These are phyloP conservation scores for Pythium rishiriense DNA, from an alignment of 352 stramenopile genomes.

Conservation along the genomic window DNA sequence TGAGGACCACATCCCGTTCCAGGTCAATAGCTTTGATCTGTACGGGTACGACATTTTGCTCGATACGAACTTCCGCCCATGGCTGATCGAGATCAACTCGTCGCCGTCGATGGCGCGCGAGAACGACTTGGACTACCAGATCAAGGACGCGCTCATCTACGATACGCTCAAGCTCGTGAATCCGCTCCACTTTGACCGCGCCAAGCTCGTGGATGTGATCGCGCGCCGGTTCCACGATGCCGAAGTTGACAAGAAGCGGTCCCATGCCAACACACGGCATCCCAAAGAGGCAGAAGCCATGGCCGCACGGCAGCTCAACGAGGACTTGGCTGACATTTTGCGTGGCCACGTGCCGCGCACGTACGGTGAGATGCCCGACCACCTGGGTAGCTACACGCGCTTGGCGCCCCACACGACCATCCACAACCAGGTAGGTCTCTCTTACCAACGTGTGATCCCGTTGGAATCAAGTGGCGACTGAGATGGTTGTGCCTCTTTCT, in stretches of 20 bases:
- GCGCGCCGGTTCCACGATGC: constrained; percentile 56
- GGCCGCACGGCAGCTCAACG: constrained; percentile 50
- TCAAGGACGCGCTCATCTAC: constrained; percentile 90
- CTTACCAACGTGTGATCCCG: no score
- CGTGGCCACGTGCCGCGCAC: constrained; percentile 43
- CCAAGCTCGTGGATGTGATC: constrained; percentile 65
- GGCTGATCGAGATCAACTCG: constrained; percentile 96
- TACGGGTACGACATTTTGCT: constrained; percentile 96
- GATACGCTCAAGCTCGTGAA: constrained; percentile 89
- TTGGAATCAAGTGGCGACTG: no score
- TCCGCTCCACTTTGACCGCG: constrained; percentile 79
- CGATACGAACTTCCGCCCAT: constrained; percentile 87
- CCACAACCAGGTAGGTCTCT: constrained; percentile 56
- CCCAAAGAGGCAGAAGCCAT: constrained; percentile 56
- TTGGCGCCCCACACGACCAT: constrained; percentile 62
- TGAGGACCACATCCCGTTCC: constrained; percentile 89
- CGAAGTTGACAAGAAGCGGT: constrained; percentile 55
- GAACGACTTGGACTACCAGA: constrained; percentile 79
- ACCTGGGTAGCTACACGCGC: constrained; percentile 62
- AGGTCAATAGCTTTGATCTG: constrained; percentile 93
- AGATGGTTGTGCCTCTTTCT: no score
- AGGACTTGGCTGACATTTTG: constrained; percentile 73
- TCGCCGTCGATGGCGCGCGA: constrained; percentile 91
- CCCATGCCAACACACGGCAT: constrained; percentile 54
- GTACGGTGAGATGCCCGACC: constrained; percentile 66